These are phyloP conservation scores for Tetrapyrgos nigripes DNA, from an alignment of 1,284 basidiomycete genomes.

Conservation along the genomic window DNA sequence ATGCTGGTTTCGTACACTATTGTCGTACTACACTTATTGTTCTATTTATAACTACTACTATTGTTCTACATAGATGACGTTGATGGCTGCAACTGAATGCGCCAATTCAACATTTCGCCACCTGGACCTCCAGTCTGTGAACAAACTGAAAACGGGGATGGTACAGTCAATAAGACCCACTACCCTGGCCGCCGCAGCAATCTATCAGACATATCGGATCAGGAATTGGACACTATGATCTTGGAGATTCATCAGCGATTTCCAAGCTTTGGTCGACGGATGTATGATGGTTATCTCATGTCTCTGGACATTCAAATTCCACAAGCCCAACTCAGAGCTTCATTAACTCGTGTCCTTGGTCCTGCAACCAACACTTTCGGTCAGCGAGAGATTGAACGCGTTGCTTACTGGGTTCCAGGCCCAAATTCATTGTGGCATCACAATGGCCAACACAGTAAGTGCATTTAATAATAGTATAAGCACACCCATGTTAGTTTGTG, in stretches of 20 bases:
- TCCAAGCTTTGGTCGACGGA: constrained; percentile 27
- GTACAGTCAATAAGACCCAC: no score
- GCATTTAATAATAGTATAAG: not conserved
- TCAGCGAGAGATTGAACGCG: constrained; percentile 12
- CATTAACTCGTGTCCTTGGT: constrained; percentile 22
- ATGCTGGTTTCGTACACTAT: no score
- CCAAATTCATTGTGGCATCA: constrained; percentile 40
- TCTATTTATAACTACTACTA: no score
- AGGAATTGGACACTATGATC: constrained; percentile 33
- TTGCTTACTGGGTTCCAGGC: constrained; percentile 33
- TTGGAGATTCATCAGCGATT: constrained; percentile 30
- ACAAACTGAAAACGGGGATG: no score
- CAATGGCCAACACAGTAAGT: constrained; percentile 40
- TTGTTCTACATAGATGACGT: no score
- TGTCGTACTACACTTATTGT: no score
- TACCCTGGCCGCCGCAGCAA: no score
- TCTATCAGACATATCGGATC: constrained; percentile 18
- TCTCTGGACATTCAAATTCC: constrained; percentile 33
- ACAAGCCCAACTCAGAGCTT: constrained; percentile 21
- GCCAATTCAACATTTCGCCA: no score
- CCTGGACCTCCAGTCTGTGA: no score
- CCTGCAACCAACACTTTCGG: not conserved
- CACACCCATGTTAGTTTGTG: not conserved
- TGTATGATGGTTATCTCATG: constrained; percentile 36
- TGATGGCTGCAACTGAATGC: no score